Conservation (phyloP, 1,139 yeast genomes). For the Candida anutae region DNA sequence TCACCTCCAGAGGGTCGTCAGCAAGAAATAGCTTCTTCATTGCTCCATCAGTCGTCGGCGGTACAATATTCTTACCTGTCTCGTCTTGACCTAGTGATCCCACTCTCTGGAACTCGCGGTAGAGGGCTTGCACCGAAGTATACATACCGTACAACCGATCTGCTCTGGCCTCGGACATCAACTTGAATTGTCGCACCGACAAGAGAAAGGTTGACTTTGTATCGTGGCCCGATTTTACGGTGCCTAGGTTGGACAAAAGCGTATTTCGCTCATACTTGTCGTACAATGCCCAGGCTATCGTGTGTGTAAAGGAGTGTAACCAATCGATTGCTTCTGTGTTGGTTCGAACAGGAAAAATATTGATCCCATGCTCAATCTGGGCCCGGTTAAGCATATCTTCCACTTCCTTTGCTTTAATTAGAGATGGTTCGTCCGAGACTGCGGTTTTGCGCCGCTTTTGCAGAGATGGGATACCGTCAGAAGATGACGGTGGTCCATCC, state of each 20-base stretch:
- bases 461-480: not conserved
- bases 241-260: slow-evolving; percentile 46
- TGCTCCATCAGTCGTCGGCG: slow-evolving; percentile 35
- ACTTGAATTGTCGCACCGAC: slow-evolving; percentile 46
- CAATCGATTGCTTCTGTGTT: slow-evolving; percentile 44
- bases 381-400: slow-evolving; percentile 19
- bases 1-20: slow-evolving; percentile 41
- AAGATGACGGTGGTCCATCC: not conserved
- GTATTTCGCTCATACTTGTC: slow-evolving; percentile 50
- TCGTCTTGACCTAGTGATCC: slow-evolving; percentile 27
- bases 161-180: slow-evolving; percentile 42
- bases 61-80: slow-evolving; percentile 28
- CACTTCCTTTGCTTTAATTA: slow-evolving; percentile 32
- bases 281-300: slow-evolving; percentile 45
- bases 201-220: slow-evolving; percentile 38
- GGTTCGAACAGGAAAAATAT: slow-evolving; percentile 41
- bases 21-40: slow-evolving; percentile 41
- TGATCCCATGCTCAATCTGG: slow-evolving; percentile 29
- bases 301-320: slow-evolving; percentile 48
- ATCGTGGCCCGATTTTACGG: slow-evolving; percentile 47
- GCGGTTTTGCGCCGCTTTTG: slow-evolving; percentile 1
- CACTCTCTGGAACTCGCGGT: slow-evolving; percentile 16
- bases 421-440: slow-evolving; percentile 4
- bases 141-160: slow-evolving; percentile 29
- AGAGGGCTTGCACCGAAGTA: slow-evolving; percentile 30